A percentile compares a stretch with the other conserved stretches of the same genome.
Conservation (phyloP, 352 stramenopile species). For the Pelagophyceae sp. region DNA sequence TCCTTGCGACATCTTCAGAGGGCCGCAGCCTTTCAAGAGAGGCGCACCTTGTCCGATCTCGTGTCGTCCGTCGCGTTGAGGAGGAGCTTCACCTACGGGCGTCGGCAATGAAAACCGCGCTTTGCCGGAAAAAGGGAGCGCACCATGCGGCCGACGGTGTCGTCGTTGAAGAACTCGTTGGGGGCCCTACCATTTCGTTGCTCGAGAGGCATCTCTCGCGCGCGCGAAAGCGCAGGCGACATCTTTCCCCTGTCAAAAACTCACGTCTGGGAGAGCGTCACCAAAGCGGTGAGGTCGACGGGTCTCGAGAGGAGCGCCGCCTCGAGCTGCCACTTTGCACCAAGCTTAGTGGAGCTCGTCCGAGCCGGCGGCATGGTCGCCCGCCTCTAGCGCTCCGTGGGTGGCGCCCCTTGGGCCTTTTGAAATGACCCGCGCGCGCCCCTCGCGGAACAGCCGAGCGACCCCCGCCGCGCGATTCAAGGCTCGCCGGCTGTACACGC, state of each 20-base stretch:
- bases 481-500: too few relatives aligned
- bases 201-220: too few relatives aligned
- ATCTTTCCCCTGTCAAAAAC: background rate
- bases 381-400: too few relatives aligned
- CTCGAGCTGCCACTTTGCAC: slow-evolving; percentile 43
- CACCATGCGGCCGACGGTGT: slow-evolving; percentile 26
- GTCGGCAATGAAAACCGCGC: slow-evolving; percentile 22
- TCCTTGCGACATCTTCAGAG: too few relatives aligned
- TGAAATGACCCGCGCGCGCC: too few relatives aligned
- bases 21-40: background rate
- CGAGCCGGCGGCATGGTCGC: too few relatives aligned
- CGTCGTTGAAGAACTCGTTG: slow-evolving; percentile 40
- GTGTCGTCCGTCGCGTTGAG: slow-evolving; percentile 37
- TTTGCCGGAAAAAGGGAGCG: background rate
- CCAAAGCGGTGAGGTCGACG: slow-evolving; percentile 42
- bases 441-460: too few relatives aligned
- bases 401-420: too few relatives aligned
- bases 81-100: slow-evolving; percentile 39
- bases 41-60: slow-evolving; percentile 25
- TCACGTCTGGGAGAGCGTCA: slow-evolving; percentile 37
- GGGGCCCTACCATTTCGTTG: slow-evolving; percentile 23
- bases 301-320: slow-evolving; percentile 41
- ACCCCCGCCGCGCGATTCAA: too few relatives aligned
- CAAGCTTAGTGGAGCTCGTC: slow-evolving; percentile 27
- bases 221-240: too few relatives aligned